Conservation (phyloP, 345 rosid genomes). For the Gynandropsis gynandra region DNA sequence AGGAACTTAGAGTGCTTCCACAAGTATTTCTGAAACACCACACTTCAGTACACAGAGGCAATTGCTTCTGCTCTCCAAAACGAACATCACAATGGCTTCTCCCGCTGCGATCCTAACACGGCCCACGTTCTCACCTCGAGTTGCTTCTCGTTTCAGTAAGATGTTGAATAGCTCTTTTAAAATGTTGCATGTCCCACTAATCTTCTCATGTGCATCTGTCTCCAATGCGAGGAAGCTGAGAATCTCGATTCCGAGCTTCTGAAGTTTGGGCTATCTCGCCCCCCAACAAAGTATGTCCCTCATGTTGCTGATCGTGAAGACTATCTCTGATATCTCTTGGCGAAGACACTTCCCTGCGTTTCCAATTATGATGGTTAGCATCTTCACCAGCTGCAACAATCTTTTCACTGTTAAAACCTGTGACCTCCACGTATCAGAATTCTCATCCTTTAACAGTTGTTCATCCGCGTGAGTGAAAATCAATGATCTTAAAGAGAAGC, state of each 20-base stretch:
- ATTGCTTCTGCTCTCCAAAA: conserved; percentile 62
- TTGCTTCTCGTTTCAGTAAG: conserved; percentile 41
- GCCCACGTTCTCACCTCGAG: conserved; percentile 26
- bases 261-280: conserved; percentile 53
- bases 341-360: conserved; percentile 65
- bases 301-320: conserved; percentile 77
- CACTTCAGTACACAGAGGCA: conserved; percentile 62
- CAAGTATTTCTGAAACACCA: conserved; percentile 39
- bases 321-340: conserved; percentile 76
- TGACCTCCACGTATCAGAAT: no score
- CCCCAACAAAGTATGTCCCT: conserved; percentile 70
- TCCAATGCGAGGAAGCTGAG: conserved; percentile 67
- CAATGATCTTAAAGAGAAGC: conserved; percentile 73
- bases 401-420: no score
- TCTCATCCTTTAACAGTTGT: conserved; percentile 40
- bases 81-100: conserved; percentile 83
- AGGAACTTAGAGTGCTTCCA: conserved; percentile 45
- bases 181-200: conserved; percentile 79
- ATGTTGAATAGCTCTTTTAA: conserved; percentile 70
- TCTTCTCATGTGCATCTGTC: conserved; percentile 61
- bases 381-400: conserved; percentile 75
- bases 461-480: conserved; percentile 61
- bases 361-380: conserved; percentile 75
- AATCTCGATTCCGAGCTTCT: conserved; percentile 65
- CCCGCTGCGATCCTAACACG: conserved; percentile 69